Conservation (phyloP, 2,329 filamentous ascomycete genomes). For the Clonostachys rhizophaga region DNA sequence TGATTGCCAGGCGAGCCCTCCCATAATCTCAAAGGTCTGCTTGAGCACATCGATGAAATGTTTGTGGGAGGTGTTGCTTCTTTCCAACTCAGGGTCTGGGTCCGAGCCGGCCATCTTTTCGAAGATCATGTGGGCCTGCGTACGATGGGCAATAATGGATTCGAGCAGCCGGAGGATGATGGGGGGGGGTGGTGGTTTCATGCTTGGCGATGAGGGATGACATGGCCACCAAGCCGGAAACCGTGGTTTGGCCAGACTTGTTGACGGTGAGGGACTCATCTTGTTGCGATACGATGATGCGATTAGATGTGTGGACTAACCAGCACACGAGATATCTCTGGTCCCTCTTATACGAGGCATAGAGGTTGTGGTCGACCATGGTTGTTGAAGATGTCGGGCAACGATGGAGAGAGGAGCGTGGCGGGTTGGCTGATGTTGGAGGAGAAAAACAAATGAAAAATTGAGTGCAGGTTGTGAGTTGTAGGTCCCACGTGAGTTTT, state of each 20-base stretch:
- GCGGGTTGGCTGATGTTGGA: no score
- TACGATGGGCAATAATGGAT: conserved; percentile 28
- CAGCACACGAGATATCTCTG: conserved; percentile 28
- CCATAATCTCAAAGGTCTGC: background rate
- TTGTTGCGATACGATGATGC: conserved; percentile 18
- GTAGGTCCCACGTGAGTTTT: no score
- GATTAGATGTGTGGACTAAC: conserved; percentile 30
- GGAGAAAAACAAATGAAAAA: no score
- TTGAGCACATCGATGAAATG: background rate
- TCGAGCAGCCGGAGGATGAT: conserved; percentile 26
- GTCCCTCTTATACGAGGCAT: conserved; percentile 31
- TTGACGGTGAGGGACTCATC: conserved; percentile 16
- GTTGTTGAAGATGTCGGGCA: background rate
- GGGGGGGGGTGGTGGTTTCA: conserved; percentile 18
- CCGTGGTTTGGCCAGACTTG: conserved; percentile 26
- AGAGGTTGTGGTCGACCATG: conserved; percentile 15
- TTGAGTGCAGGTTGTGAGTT: no score
- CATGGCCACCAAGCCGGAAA: conserved; percentile 27
- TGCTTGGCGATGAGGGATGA: conserved; percentile 31
- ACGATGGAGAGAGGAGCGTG: no score
- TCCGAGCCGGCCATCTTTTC: conserved; percentile 15
- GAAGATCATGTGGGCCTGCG: conserved; percentile 17
- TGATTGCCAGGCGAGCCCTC: background rate
- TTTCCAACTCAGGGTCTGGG: background rate
- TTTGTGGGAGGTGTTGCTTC: background rate